Evolutionary conservation across 2,329 filamentous ascomycete species (phyloP).

Genomic region (Penicillium crustosum): DNA sequence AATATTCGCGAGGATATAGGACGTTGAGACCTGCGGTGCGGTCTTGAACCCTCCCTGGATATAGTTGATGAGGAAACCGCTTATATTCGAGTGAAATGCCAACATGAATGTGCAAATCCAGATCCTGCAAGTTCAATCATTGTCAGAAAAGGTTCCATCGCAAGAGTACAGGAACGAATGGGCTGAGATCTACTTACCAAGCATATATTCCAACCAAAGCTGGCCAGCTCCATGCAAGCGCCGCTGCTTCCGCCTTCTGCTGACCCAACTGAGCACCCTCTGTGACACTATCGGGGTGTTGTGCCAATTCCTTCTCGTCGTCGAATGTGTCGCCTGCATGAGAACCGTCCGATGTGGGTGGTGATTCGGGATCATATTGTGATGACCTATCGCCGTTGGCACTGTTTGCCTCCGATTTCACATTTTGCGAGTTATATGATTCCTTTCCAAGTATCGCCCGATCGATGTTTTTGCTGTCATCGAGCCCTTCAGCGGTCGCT

Average conservation of each 20-base stretch:
- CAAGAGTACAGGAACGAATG: too few relatives aligned
- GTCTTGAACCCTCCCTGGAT: constrained; percentile 53
- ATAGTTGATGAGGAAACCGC: constrained; percentile 47
- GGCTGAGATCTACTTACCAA: constrained; percentile 24
- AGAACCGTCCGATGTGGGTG: not conserved
- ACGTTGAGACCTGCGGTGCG: constrained; percentile 54
- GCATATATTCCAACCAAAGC: constrained; percentile 35
- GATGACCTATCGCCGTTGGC: not conserved
- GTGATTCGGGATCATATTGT: not conserved
- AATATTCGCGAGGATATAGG: constrained; percentile 55
- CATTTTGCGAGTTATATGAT: not conserved
- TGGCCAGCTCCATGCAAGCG: constrained; percentile 43
- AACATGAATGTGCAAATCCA: constrained; percentile 50
- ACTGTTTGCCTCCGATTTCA: not conserved
- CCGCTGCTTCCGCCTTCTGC: constrained; percentile 44
- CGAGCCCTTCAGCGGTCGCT: not conserved
- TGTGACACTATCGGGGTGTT: constrained; percentile 19
- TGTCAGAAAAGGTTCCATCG: not conserved
- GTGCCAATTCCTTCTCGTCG: constrained; percentile 20
- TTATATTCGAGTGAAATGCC: constrained; percentile 45
- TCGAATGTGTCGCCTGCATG: constrained; percentile 13
- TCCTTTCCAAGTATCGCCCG: not conserved
- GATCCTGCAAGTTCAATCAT: constrained; percentile 34
- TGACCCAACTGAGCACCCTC: constrained; percentile 17
- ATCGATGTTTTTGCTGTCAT: not conserved